Conservation (phyloP, 129 eudicot species). For the Scalesia atractyloides region DNA sequence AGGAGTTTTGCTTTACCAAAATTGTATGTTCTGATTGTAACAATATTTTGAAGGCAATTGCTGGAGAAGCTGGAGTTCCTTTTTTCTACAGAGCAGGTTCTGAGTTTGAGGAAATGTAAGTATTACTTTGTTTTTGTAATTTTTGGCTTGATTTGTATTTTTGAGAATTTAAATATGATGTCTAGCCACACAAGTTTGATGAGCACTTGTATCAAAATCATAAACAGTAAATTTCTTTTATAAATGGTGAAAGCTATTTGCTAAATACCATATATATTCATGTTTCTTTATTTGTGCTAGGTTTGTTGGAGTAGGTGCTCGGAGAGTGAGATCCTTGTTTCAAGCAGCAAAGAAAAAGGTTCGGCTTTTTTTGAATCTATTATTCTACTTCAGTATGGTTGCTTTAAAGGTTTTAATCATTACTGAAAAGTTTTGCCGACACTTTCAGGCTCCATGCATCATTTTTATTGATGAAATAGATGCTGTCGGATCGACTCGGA, state of each 20-base stretch:
- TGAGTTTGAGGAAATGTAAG: constrained; percentile 98
- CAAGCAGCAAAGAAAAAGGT: constrained; percentile 99
- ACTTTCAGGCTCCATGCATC: constrained; percentile 90
- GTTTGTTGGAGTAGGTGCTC: constrained; percentile 98
- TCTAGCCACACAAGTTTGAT: neutral
- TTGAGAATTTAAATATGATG: neutral
- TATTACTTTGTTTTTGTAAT: neutral
- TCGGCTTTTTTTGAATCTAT: neutral
- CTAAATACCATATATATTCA: constrained; percentile 12
- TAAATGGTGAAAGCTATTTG: neutral
- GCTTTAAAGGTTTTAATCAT: neutral
- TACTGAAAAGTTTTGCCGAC: neutral
- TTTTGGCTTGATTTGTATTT: neutral
- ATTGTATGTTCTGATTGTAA: constrained; percentile 10
- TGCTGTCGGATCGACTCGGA: constrained; percentile 99
- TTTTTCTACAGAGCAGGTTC: constrained; percentile 98
- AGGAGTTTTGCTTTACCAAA: neutral
- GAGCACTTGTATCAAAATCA: constrained; percentile 5
- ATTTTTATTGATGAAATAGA: constrained; percentile 96
- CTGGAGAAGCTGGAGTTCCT: constrained; percentile 99
- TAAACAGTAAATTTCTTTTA: neutral
- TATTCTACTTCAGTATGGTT: neutral
- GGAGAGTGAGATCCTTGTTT: constrained; percentile 88
- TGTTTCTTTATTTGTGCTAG: constrained; percentile 34
- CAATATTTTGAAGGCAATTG: constrained; percentile 67